Evolutionary conservation across 75 land plant species (phyloP).

Genomic region (Chamaecyparis obtusa): DNA sequence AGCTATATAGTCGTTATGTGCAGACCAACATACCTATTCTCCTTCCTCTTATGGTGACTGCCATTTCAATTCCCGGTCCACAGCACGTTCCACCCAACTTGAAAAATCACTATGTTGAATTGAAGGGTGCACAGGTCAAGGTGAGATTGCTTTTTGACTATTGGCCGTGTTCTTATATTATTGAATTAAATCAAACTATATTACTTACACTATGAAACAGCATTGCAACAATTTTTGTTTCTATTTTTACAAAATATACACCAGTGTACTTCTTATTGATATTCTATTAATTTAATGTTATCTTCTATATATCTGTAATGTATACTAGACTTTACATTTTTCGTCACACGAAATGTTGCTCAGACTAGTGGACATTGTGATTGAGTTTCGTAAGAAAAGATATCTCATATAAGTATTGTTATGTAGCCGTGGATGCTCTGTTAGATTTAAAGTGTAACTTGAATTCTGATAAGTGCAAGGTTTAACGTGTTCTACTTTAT

Average conservation of each 20-base stretch:
- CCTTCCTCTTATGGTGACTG: conserved; percentile 92
- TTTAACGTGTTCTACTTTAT: neutral
- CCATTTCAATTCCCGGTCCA: conserved; percentile 94
- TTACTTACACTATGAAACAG: neutral
- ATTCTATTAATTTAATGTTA: neutral
- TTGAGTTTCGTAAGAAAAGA: neutral
- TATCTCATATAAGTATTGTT: neutral
- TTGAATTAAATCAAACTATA: too few relatives aligned
- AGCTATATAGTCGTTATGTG: conserved; percentile 84
- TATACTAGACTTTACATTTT: neutral
- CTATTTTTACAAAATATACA: neutral
- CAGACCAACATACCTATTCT: conserved; percentile 87
- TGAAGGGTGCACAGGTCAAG: conserved; percentile 99
- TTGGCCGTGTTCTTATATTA: neutral
- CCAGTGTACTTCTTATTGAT: neutral
- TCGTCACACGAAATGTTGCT: neutral
- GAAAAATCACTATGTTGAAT: conserved; percentile 78
- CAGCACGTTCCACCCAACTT: conserved; percentile 70
- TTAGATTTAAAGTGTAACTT: neutral
- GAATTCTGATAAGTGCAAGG: neutral
- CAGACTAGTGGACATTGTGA: neutral
- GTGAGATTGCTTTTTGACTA: conserved; percentile 24
- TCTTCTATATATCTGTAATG: neutral
- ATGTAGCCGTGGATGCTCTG: neutral
- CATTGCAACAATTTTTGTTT: neutral